Conservation (phyloP, 2,329 filamentous ascomycete species). For the Aspergillus thermomutatus region DNA sequence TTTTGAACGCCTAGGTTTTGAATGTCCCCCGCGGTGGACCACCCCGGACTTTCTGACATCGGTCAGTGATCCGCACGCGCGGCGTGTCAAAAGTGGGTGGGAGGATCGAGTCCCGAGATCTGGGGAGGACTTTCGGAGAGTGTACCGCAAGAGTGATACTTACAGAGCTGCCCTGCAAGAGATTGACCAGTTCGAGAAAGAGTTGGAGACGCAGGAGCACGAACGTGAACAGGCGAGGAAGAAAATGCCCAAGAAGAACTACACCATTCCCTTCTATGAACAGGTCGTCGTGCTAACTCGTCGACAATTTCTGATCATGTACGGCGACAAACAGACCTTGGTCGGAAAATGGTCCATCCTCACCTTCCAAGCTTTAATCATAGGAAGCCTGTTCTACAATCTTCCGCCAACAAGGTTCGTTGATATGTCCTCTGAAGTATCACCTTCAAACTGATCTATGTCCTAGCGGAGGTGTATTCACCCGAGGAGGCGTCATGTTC, state of each 20-base stretch:
- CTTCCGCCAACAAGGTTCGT: slow-evolving; percentile 47
- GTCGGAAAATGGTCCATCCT: slow-evolving; percentile 51
- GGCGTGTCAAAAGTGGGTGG: slow-evolving; percentile 54
- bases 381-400: slow-evolving; percentile 53
- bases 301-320: slow-evolving; percentile 51
- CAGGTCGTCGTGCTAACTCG: slow-evolving; percentile 56
- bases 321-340: slow-evolving; percentile 52
- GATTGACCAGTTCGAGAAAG: slow-evolving; percentile 53
- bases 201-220: slow-evolving; percentile 41
- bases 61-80: slow-evolving; percentile 62
- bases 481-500: slow-evolving; percentile 60
- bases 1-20: slow-evolving; percentile 69
- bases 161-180: slow-evolving; percentile 46
- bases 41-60: slow-evolving; percentile 76
- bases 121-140: slow-evolving; percentile 53
- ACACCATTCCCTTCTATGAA: slow-evolving; percentile 49
- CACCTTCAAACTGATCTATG: slow-evolving; percentile 1
- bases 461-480: slow-evolving; percentile 52
- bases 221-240: slow-evolving; percentile 40
- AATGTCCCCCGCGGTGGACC: slow-evolving; percentile 68
- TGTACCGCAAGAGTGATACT: slow-evolving; percentile 48
- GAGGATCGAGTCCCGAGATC: slow-evolving; percentile 56
- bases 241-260: slow-evolving; percentile 49
- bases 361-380: slow-evolving; percentile 44
- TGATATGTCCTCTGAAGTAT: no score